Percentiles rank a stretch among this genome's conserved stretches.
Conservation (phyloP, 306 rosid species). For the Crotalaria pallida region DNA sequence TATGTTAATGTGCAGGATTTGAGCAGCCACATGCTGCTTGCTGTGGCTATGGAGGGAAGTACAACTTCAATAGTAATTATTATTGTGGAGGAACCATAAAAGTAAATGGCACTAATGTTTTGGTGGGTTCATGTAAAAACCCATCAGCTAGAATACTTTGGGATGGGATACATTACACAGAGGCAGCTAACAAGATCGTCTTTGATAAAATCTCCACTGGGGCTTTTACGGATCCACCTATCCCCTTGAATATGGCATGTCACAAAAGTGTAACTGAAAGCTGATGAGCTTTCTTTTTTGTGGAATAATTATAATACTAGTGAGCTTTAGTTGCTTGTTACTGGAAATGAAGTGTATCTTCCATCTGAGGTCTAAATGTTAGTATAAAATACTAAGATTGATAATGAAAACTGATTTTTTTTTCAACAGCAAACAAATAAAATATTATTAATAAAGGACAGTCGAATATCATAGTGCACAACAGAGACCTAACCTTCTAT, state of each 20-base stretch:
- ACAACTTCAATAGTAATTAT: slow-evolving; percentile 18
- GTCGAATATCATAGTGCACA: no score
- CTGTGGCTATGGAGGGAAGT: slow-evolving; percentile 57
- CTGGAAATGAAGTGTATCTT: not conserved
- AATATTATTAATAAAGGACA: no score
- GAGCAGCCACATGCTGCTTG: slow-evolving; percentile 42
- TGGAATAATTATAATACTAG: no score
- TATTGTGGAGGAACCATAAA: slow-evolving; percentile 28
- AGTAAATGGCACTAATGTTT: slow-evolving; percentile 20
- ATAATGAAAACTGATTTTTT: no score
- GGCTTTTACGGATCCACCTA: slow-evolving; percentile 32
- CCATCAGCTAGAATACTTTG: slow-evolving; percentile 29
- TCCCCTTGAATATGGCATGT: slow-evolving; percentile 41
- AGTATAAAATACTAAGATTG: no score
- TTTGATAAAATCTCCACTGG: slow-evolving; percentile 39
- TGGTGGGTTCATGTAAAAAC: slow-evolving; percentile 39
- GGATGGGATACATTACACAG: slow-evolving; percentile 56
- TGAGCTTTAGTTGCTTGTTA: not conserved
- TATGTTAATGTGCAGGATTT: slow-evolving; percentile 42
- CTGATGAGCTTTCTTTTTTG: not conserved
- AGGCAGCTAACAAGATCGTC: slow-evolving; percentile 40
- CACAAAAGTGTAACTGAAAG: not conserved
- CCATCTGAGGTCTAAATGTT: not conserved
- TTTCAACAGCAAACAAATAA: no score
- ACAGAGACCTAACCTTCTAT: no score